These are phyloP conservation scores for Plasmodium falciparum DNA, from an alignment of 169 alveolate genomes.

Conservation along the genomic window DNA sequence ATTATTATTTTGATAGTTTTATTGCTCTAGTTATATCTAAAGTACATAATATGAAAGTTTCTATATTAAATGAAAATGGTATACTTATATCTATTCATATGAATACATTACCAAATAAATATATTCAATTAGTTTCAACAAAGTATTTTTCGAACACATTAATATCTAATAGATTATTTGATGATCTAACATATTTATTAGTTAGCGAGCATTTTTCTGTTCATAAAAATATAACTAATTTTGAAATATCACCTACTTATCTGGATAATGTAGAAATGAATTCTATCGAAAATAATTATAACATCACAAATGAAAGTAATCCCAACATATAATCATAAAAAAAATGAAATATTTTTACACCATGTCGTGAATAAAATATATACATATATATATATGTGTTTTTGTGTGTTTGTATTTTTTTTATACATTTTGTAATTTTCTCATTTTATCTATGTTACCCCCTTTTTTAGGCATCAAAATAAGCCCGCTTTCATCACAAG, in stretches of 20 bases:
- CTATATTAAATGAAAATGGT: conserved; percentile 72
- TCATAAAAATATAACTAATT: conserved; percentile 13
- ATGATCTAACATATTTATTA: conserved; percentile 27
- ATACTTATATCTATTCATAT: conserved; percentile 49
- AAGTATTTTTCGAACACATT: conserved; percentile 61
- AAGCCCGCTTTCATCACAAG: conserved; percentile 41
- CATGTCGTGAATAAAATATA: background rate
- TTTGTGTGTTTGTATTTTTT: background rate
- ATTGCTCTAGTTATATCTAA: conserved; percentile 49
- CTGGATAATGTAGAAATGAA: background rate
- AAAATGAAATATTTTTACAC: background rate
- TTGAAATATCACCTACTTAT: conserved; percentile 27
- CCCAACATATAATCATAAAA: background rate
- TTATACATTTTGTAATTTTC: background rate
- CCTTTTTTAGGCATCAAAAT: conserved; percentile 10
- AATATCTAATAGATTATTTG: conserved; percentile 53
- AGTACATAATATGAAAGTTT: conserved; percentile 46
- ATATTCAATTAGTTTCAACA: conserved; percentile 60
- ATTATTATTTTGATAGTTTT: conserved; percentile 56
- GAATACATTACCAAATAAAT: conserved; percentile 33
- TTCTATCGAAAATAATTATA: conserved; percentile 14
- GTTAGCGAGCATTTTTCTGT: conserved; percentile 45
- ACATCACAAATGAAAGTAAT: conserved; percentile 32
- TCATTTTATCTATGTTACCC: background rate
- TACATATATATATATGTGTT: background rate